Conservation (phyloP, 73 alveolate species). For the Tetrahymena elliotti region DNA sequence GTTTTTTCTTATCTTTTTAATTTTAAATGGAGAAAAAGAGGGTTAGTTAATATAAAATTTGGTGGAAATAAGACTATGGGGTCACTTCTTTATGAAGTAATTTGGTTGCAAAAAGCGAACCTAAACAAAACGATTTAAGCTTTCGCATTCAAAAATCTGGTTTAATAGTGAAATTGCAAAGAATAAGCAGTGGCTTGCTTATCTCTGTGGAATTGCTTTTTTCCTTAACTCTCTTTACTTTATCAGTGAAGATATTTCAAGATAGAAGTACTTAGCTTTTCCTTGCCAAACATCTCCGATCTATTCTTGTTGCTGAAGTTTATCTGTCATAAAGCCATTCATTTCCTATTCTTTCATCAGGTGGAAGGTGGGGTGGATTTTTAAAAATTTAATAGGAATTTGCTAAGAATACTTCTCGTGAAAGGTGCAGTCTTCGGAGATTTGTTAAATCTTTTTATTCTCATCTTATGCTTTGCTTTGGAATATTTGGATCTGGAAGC, state of each 20-base stretch:
- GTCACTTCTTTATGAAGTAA: background rate
- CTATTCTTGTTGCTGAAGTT: background rate
- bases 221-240: background rate
- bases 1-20: background rate
- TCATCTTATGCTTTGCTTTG: background rate
- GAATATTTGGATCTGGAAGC: background rate
- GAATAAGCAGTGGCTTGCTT: background rate
- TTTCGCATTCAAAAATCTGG: background rate
- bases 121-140: background rate
- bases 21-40: background rate
- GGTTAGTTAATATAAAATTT: background rate
- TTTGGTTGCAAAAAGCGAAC: background rate
- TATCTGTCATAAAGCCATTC: background rate
- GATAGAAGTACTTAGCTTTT: background rate
- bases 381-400: background rate
- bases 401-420: background rate
- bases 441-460: background rate
- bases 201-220: background rate
- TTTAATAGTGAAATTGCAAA: background rate
- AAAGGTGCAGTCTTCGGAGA: constrained; percentile 1
- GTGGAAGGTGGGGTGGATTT: background rate
- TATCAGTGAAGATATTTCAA: background rate
- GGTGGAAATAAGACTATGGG: background rate
- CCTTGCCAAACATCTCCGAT: background rate
- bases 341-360: background rate